Evolutionary conservation across 208 protist genomes (phyloP).

Genomic region (Crithidia acanthocephali): DNA sequence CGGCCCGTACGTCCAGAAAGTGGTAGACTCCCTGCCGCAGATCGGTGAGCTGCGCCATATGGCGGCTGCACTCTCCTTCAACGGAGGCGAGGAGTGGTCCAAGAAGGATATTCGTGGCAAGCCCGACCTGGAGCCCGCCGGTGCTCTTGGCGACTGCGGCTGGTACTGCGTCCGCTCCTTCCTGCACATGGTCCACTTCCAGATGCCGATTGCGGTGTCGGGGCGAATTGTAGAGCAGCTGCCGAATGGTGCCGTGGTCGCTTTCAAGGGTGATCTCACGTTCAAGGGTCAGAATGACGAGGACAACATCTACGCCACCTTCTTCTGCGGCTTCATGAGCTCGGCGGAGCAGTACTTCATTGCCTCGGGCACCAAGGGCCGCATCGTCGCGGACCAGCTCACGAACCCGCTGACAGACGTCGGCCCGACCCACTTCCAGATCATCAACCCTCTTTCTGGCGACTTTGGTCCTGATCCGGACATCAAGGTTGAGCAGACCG

Average conservation of each 20-base stretch:
- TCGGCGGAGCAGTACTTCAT: constrained; percentile 40
- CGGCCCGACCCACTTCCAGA: constrained; percentile 28
- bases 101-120: constrained; percentile 48
- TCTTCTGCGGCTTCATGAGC: constrained; percentile 59
- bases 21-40: constrained; percentile 17
- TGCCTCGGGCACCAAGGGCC: constrained; percentile 43
- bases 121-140: constrained; percentile 47
- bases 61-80: constrained; percentile 34
- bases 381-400: constrained; percentile 45
- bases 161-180: constrained; percentile 64
- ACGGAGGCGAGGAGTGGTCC: constrained; percentile 26
- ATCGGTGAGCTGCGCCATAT: constrained; percentile 49
- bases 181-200: constrained; percentile 57
- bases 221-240: constrained; percentile 52
- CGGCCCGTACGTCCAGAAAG: constrained; percentile 38
- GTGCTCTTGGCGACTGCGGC: constrained; percentile 65
- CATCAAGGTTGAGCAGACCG: constrained; percentile 22
- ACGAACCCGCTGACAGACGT: constrained; percentile 37
- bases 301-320: constrained; percentile 39
- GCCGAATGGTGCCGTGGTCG: constrained; percentile 44
- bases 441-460: constrained; percentile 28
- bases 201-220: constrained; percentile 44
- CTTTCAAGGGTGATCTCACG: constrained; percentile 55
- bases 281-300: constrained; percentile 38
- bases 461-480: constrained; percentile 21